Conservation (phyloP, 495 filamentous ascomycete genomes). For the Parachaetomium inaequale region DNA sequence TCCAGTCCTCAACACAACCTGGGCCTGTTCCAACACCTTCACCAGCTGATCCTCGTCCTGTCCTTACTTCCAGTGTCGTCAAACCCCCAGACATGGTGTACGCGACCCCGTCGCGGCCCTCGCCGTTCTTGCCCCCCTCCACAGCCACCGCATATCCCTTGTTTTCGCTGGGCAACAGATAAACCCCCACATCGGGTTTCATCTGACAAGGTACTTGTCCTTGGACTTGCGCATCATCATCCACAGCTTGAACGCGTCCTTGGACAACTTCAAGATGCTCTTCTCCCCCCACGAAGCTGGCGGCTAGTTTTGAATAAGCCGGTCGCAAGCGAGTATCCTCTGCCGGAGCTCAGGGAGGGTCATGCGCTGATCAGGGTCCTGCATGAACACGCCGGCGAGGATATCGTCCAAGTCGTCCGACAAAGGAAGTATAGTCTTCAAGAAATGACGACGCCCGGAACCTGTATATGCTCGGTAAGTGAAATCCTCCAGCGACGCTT, state of each 20-base stretch:
- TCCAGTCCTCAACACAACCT: background rate
- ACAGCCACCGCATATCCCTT: background rate
- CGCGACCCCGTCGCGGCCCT: background rate
- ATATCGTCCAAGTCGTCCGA: slow-evolving; percentile 88
- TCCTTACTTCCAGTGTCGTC: background rate
- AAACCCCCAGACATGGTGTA: background rate
- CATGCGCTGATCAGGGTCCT: slow-evolving; percentile 80
- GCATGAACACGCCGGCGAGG: slow-evolving; percentile 83
- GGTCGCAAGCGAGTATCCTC: too few species aligned
- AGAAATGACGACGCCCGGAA: slow-evolving; percentile 78
- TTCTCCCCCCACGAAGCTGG: too few species aligned
- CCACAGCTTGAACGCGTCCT: background rate
- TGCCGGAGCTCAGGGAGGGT: slow-evolving; percentile 79
- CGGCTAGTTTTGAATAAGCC: too few species aligned
- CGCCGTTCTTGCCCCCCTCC: background rate
- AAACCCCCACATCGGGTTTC: background rate
- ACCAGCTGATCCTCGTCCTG: background rate
- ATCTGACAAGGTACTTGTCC: background rate
- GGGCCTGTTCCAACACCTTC: background rate
- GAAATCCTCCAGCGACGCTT: slow-evolving; percentile 85
- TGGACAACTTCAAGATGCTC: background rate
- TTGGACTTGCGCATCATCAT: slow-evolving; percentile 1
- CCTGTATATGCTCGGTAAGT: slow-evolving; percentile 93
- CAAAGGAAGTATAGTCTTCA: slow-evolving; percentile 88
- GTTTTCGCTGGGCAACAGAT: background rate